Base-by-base conservation (phyloP, 116 monocot species). In the Dioscorea cayenensis region DNA sequence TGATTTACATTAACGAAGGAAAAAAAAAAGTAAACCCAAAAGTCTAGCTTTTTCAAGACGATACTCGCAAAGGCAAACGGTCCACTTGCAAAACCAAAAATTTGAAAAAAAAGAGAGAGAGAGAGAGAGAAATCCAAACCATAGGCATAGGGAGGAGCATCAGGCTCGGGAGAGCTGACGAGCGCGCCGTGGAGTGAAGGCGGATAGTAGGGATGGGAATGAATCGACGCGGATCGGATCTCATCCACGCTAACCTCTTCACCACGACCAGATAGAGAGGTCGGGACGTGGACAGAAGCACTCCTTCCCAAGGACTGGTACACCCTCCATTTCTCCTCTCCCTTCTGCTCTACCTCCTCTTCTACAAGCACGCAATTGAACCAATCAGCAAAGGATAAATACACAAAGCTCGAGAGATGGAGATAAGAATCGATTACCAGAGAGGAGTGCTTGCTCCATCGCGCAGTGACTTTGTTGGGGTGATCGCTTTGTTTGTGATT, bases 221-320 rank as follows among this genome's bases (percentile, higher is more conserved):
- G 79, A 78, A 77, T 69, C 25, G 90, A 77, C n/a, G 97, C 94
- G 19, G 90, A 82, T 73, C 89, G 72, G 71, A 99, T 79, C 68
- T 99, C 99, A 14, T 90, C 86, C 43, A 75, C 81, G 79, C 89
- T 91, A 23, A 99, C 64, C 65, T 77, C 81, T 25, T 82, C 89
- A 7, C 77, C 85, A 0, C 13, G 36, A n/a, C 32, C 12, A 29
- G 64, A 64, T 3, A 55, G 55, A 60, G 74, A n/a, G 59, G 86
- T n/a, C 28, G 84, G 78, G 7, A 76, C 76, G 69, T 66, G 85
- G 65, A 81, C 65, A 25, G 96, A 88, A 16, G 74, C 76, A 72
- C 72, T 89, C 67, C 91, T 84, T 18, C 84, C 90, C 3, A 90
- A 60, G 76, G 77, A 73, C 80, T 96, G 82, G 79, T 92, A 92